Evolutionary conservation across 768 basidiomycete genomes (phyloP).

Genomic region (Mycena polygramma): DNA sequence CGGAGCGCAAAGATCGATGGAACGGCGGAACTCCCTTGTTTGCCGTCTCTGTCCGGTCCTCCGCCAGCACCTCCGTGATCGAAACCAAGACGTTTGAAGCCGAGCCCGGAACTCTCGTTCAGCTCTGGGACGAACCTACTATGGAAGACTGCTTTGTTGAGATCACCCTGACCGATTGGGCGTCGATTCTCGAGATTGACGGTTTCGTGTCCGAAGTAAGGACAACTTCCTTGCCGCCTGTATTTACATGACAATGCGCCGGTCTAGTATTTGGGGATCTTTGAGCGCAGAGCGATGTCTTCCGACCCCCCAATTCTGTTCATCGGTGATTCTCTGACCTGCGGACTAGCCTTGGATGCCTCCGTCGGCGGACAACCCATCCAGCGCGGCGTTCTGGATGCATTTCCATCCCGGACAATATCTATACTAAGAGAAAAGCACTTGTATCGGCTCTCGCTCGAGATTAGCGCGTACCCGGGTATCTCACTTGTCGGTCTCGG

Average conservation of each 20-base stretch:
- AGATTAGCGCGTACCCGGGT: constrained; percentile 29
- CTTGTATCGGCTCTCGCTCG: background rate
- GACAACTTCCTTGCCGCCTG: background rate
- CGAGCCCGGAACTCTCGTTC: background rate
- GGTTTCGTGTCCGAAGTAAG: constrained; percentile 15
- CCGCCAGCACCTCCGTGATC: background rate
- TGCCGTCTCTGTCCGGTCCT: constrained; percentile 12
- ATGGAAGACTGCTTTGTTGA: constrained; percentile 17
- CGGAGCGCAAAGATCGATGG: constrained; percentile 31
- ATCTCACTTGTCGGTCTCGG: constrained; percentile 12
- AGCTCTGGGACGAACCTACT: constrained; percentile 14
- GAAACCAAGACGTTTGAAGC: constrained; percentile 15
- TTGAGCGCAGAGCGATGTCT: background rate
- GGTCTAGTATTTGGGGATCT: background rate
- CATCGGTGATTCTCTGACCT: constrained; percentile 31
- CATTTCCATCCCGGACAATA: constrained; percentile 17
- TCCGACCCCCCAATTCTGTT: constrained; percentile 14
- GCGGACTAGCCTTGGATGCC: constrained; percentile 24
- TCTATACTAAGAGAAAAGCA: background rate
- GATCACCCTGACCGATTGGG: constrained; percentile 31
- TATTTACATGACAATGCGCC: background rate
- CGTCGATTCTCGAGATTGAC: constrained; percentile 29
- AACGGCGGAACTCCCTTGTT: constrained; percentile 29
- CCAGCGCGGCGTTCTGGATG: constrained; percentile 25
- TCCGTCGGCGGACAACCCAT: constrained; percentile 19